Base-by-base conservation (phyloP, 306 rosid genomes). In the Pueraria montana region DNA sequence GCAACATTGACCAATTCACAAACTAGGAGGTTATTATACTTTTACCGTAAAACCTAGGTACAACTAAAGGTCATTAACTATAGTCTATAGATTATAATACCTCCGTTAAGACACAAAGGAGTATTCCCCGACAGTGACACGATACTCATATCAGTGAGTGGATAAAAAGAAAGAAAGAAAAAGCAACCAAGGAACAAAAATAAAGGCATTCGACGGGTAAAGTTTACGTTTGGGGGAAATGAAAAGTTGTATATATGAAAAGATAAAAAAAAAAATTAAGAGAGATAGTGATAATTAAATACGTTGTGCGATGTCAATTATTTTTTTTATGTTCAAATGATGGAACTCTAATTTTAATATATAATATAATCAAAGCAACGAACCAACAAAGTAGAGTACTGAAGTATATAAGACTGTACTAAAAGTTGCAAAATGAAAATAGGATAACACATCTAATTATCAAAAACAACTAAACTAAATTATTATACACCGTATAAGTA, bases 201-300 rank as follows among this genome's bases (percentile, higher is more conserved):
- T 0, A 62, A 14, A 67, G 34, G 45, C 77, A 67, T 71, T 42
- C 40, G 79, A 81, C 65, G 40, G 77, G 81, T 84, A 82, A 84
- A 80, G 83, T 69, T 48, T 50, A 53, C 21, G 67, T 46, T 63
- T 32, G 16, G 7, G 2, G 6, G 13, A 16, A 64, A 17, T 32
- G 14, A 64, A 32, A 64, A 64, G 71, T 30, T 27, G 42, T 14
- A 30, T 62, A 27, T 11, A 30, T 3, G 11, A 64, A 64, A 32
- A 30, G 1, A 17, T 64, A 14, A 38, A 61, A 13, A 30, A 38
- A 61, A 13, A 1, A 17, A 16, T 32, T 16, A 14, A 62, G 46
- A 64, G 43, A 63, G 12, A 63, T 6, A 14, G 13, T 63, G 43
- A n/a, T 30, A 30, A 32, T 17, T 34, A 17, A 32, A 64, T 32